Evolutionary conservation across 352 stramenopile species (phyloP).

Genomic region (Phytophthora aleatoria): DNA sequence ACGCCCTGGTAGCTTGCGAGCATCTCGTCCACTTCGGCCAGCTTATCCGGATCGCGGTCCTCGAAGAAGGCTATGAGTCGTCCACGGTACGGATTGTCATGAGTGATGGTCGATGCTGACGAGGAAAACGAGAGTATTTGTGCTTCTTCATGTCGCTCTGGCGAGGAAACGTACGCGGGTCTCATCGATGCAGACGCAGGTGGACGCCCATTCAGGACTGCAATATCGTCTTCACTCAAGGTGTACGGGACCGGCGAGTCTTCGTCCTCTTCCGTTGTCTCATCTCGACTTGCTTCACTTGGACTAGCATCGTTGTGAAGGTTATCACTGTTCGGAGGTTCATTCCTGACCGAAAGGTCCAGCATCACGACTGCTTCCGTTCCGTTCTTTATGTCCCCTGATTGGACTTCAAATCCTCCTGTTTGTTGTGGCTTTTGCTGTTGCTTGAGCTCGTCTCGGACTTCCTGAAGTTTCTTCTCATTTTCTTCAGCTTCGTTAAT

Average conservation of each 20-base stretch:
- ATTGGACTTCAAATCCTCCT: neutral
- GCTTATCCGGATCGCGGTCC: conserved; percentile 65
- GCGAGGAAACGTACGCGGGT: neutral
- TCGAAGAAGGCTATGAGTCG: conserved; percentile 68
- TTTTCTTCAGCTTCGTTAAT: conserved; percentile 62
- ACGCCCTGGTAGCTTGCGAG: conserved; percentile 74
- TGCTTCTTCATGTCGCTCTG: conserved; percentile 11
- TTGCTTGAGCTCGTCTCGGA: conserved; percentile 28
- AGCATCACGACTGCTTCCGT: conserved; percentile 21
- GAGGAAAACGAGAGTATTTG: conserved; percentile 23
- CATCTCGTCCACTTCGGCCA: conserved; percentile 78
- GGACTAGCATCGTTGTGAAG: neutral
- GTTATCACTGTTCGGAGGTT: conserved; percentile 1
- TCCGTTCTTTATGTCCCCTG: conserved; percentile 8
- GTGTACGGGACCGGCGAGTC: conserved; percentile 56
- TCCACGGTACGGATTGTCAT: conserved; percentile 48
- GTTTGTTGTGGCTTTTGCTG: conserved; percentile 9
- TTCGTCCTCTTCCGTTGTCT: conserved; percentile 22
- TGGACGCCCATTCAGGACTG: conserved; percentile 63
- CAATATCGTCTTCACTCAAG: conserved; percentile 69
- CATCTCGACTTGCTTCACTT: conserved; percentile 5
- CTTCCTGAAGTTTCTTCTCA: conserved; percentile 44
- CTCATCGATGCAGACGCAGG: conserved; percentile 10
- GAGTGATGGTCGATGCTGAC: neutral
- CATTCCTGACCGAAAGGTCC: conserved; percentile 16